Percentiles rank a stretch among this genome's conserved stretches.
Conservation (phyloP, 441 rosid species). For the Arabidopsis hybrid region DNA sequence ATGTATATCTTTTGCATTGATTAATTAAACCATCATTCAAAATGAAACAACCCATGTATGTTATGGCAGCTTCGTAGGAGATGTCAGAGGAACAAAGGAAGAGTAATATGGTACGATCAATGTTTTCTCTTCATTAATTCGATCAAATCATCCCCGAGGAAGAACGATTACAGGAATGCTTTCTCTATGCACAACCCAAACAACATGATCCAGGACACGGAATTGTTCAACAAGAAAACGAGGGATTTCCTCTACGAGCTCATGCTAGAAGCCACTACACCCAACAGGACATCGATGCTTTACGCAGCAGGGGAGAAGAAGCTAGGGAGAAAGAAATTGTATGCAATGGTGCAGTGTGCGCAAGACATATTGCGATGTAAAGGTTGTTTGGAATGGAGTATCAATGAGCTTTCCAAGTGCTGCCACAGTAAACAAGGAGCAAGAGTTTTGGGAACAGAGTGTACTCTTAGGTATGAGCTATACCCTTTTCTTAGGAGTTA, state of each 20-base stretch:
- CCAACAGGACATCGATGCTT: not conserved
- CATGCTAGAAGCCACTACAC: not conserved
- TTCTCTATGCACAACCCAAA: not conserved
- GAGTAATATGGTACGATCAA: slow-evolving; percentile 4
- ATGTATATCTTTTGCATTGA: not conserved
- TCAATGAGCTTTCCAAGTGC: slow-evolving; percentile 7
- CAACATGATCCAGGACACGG: not conserved
- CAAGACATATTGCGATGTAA: not conserved
- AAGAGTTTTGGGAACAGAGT: slow-evolving; percentile 19
- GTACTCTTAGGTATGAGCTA: slow-evolving; percentile 24
- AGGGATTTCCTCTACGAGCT: not conserved
- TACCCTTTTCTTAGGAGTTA: slow-evolving; percentile 20
- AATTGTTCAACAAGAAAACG: not conserved
- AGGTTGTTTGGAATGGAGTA: not conserved
- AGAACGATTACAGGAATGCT: not conserved
- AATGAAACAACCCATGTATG: not conserved
- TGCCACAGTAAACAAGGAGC: slow-evolving; percentile 29
- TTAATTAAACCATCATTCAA: not conserved
- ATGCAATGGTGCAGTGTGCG: slow-evolving; percentile 30
- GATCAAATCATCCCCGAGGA: not conserved
- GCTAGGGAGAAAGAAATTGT: not conserved
- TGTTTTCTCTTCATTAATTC: slow-evolving; percentile 2
- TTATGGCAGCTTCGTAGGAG: not conserved
- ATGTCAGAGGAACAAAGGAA: not conserved
- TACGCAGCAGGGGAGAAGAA: not conserved